phyloP scores from a whole-genome alignment of 202 grass and related monocot species.

The Elaeis oleifera region DNA sequence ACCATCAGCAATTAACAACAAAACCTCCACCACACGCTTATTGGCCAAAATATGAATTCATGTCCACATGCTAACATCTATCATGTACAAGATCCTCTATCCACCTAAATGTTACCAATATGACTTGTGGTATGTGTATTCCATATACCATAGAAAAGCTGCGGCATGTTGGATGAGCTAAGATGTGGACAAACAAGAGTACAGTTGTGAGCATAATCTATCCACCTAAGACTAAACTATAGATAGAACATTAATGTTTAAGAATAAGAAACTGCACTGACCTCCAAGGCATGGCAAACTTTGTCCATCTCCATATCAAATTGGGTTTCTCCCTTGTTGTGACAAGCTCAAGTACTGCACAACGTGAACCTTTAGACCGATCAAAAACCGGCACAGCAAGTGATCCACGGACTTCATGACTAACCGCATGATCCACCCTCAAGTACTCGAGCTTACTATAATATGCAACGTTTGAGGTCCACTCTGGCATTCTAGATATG shows the following conservation, averaged over 20 bases:
- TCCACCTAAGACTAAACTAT: not conserved
- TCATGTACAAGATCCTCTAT: too few relatives aligned
- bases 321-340: slow-evolving; percentile 47
- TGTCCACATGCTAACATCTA: too few relatives aligned
- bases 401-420: slow-evolving; percentile 47
- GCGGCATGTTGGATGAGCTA: too few relatives aligned
- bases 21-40: too few relatives aligned
- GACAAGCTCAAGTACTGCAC: slow-evolving; percentile 49
- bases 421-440: slow-evolving; percentile 35
- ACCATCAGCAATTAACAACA: too few relatives aligned
- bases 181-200: too few relatives aligned
- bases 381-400: slow-evolving; percentile 53
- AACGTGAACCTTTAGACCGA: slow-evolving; percentile 23
- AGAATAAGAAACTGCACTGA: slow-evolving; percentile 2
- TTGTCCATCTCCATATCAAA: slow-evolving; percentile 42
- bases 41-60: too few relatives aligned
- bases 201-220: too few relatives aligned
- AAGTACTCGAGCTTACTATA: slow-evolving; percentile 43
- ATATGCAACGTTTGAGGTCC: slow-evolving; percentile 53
- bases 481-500: slow-evolving; percentile 43
- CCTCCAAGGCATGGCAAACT: slow-evolving; percentile 46
- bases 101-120: too few relatives aligned
- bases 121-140: too few relatives aligned
- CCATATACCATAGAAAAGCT: too few relatives aligned
- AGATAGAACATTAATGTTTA: not conserved